Conservation (phyloP, 1,284 basidiomycete genomes). For the Trichosporon sp. region DNA sequence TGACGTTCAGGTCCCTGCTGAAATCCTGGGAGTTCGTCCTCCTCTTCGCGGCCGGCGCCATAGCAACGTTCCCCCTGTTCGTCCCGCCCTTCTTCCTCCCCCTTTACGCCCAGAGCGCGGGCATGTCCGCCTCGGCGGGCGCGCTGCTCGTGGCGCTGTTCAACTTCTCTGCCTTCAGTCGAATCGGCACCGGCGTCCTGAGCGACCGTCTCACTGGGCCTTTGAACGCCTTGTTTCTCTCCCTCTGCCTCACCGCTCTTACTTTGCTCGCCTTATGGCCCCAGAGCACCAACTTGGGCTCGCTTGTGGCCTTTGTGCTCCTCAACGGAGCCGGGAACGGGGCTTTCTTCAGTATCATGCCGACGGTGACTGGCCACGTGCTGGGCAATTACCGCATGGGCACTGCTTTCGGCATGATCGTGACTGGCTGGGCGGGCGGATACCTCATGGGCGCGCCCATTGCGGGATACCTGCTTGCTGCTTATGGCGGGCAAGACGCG, state of each 20-base stretch:
- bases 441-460: conserved; percentile 42
- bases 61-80: conserved; percentile 52
- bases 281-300: conserved; percentile 30
- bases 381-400: conserved; percentile 32
- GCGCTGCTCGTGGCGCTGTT: conserved; percentile 41
- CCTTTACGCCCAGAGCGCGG: conserved; percentile 47
- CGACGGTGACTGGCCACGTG: conserved; percentile 36
- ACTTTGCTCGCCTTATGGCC: conserved; percentile 40
- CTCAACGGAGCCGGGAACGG: conserved; percentile 37
- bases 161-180: conserved; percentile 40
- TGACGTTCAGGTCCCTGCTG: conserved; percentile 40
- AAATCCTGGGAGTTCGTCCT: conserved; percentile 43
- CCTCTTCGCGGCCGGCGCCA: conserved; percentile 44
- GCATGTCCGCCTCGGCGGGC: conserved; percentile 38
- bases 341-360: conserved; percentile 45
- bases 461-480: conserved; percentile 39
- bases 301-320: conserved; percentile 39
- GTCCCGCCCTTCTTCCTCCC: conserved; percentile 55
- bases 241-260: conserved; percentile 27
- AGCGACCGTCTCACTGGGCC: conserved; percentile 32
- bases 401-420: conserved; percentile 40
- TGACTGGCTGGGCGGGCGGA: conserved; percentile 38
- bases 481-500: conserved; percentile 33
- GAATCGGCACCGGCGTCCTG: conserved; percentile 39
- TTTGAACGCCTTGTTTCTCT: conserved; percentile 27